A percentile compares a stretch with the other conserved stretches of the same genome.
Evolutionary conservation across 345 rosid genomes (phyloP).

Genomic region (Populus alba): DNA sequence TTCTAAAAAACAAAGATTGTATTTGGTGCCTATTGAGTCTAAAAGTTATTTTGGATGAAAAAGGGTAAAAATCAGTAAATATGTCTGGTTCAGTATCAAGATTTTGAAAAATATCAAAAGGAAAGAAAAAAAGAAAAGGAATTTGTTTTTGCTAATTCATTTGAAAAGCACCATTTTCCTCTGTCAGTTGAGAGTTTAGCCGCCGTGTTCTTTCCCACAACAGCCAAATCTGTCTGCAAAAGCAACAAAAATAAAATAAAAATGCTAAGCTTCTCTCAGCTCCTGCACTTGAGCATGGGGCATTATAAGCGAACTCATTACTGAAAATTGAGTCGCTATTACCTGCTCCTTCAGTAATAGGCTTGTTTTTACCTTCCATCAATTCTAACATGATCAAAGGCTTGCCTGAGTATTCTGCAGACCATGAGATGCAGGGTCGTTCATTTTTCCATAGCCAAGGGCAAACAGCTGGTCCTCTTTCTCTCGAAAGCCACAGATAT

Average conservation of each 20-base stretch:
- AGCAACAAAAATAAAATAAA: background rate
- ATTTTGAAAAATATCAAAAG: background rate
- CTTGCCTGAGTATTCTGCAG: too few relatives aligned
- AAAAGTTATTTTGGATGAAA: background rate
- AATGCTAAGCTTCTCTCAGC: background rate
- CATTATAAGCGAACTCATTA: too few relatives aligned
- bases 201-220: conserved; percentile 20
- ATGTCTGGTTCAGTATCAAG: background rate
- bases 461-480: too few relatives aligned
- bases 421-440: too few relatives aligned
- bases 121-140: background rate
- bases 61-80: background rate
- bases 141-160: conserved; percentile 37
- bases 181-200: conserved; percentile 23
- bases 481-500: conserved; percentile 42
- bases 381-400: too few relatives aligned
- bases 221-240: conserved; percentile 34
- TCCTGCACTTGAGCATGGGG: conserved; percentile 11
- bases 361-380: too few relatives aligned
- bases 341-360: too few relatives aligned
- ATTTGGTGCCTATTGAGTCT: background rate
- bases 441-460: too few relatives aligned
- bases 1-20: background rate
- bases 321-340: too few relatives aligned
- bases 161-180: conserved; percentile 24